These are phyloP conservation scores for Nitzschia sp. DNA, from an alignment of 108 stramenopile genomes.

Conservation along the genomic window DNA sequence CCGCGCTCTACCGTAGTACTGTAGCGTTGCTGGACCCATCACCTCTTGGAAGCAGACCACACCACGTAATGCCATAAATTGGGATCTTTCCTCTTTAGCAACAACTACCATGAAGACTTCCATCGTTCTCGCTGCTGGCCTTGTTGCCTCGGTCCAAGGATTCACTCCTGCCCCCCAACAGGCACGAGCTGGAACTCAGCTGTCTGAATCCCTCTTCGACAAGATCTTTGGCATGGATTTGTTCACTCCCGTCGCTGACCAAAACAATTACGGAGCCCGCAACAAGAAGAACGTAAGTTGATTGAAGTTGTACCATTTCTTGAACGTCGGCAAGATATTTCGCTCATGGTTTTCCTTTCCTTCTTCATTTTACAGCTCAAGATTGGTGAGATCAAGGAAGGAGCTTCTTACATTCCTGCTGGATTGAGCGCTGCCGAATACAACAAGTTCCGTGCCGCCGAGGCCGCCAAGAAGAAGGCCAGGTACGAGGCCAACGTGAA, in stretches of 20 bases:
- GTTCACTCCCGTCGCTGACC: slow-evolving; percentile 50
- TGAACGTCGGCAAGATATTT: neutral
- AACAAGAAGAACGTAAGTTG: slow-evolving; percentile 45
- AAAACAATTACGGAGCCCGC: slow-evolving; percentile 74
- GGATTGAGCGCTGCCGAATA: slow-evolving; percentile 58
- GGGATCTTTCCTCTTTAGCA: no score
- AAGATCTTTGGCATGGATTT: slow-evolving; percentile 59
- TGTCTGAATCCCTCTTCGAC: slow-evolving; percentile 28
- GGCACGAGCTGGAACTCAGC: slow-evolving; percentile 14
- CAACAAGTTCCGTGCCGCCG: slow-evolving; percentile 45
- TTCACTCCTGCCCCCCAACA: slow-evolving; percentile 34
- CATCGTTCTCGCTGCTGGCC: slow-evolving; percentile 22
- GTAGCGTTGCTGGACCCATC: no score
- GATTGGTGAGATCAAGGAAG: slow-evolving; percentile 45
- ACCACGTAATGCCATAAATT: no score
- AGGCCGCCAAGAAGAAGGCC: slow-evolving; percentile 53
- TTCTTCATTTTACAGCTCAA: slow-evolving; percentile 31
- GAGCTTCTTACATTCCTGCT: slow-evolving; percentile 60
- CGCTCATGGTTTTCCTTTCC: neutral
- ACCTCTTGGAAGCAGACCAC: no score
- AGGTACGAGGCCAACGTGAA: slow-evolving; percentile 61
- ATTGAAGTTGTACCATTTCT: neutral
- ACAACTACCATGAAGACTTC: slow-evolving; percentile 29
- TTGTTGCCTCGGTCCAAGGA: slow-evolving; percentile 30
- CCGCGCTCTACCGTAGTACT: no score